Conservation (phyloP, 768 basidiomycete species). For the Suillus spraguei region DNA sequence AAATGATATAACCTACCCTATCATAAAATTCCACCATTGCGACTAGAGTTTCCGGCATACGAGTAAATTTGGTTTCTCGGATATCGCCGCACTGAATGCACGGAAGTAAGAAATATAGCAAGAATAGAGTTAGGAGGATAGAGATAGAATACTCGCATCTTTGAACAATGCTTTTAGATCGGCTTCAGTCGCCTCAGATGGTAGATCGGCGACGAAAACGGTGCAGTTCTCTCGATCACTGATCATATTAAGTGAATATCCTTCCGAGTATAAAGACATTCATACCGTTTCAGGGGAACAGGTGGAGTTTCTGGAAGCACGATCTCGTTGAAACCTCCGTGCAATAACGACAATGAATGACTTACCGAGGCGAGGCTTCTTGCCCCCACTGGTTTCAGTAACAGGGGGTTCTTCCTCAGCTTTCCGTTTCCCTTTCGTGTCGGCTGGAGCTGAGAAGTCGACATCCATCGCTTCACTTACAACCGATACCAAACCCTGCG, state of each 20-base stretch:
- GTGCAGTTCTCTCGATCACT: constrained; percentile 97
- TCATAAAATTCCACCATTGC: constrained; percentile 90
- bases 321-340: not conserved
- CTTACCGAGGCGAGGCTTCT: constrained; percentile 67
- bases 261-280: not conserved
- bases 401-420: constrained; percentile 50
- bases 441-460: constrained; percentile 35
- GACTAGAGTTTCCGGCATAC: constrained; percentile 57
- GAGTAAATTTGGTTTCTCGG: constrained; percentile 81
- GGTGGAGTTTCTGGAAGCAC: constrained; percentile 43
- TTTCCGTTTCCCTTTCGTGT: constrained; percentile 59
- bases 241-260: not conserved
- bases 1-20: constrained; percentile 35
- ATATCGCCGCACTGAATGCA: constrained; percentile 76
- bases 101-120: constrained; percentile 16
- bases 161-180: constrained; percentile 79
- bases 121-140: not conserved
- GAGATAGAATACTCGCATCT: constrained; percentile 62
- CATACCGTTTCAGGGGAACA: constrained; percentile 61
- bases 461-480: constrained; percentile 43
- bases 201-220: constrained; percentile 81
- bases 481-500: constrained; percentile 9
- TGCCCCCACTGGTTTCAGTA: constrained; percentile 47
- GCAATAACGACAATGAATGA: constrained; percentile 5
- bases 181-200: constrained; percentile 54